Evolutionary conservation across 768 basidiomycete genomes (phyloP).

Genomic region (Cubamyces sp.): DNA sequence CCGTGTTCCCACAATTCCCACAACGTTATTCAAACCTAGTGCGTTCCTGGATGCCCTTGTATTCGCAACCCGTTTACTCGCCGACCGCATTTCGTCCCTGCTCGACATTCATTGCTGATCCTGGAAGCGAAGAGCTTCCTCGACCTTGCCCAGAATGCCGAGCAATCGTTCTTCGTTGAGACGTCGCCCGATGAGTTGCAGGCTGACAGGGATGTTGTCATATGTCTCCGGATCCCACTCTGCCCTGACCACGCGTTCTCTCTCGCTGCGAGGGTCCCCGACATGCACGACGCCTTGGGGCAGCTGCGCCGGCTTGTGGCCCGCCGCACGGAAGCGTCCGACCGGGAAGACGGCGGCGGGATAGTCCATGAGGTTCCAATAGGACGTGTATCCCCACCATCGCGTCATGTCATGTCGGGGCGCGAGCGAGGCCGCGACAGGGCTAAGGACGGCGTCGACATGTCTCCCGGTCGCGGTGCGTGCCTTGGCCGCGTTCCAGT

Average conservation of each 20-base stretch:
- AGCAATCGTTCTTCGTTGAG: slow-evolving; percentile 54
- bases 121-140: slow-evolving; percentile 32
- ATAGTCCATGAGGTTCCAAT: slow-evolving; percentile 58
- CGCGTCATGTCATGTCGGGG: slow-evolving; percentile 50
- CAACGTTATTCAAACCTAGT: neutral
- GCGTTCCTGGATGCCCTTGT: slow-evolving; percentile 1
- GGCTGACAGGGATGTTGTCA: slow-evolving; percentile 46
- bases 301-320: slow-evolving; percentile 25
- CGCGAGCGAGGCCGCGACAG: slow-evolving; percentile 50
- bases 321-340: slow-evolving; percentile 39
- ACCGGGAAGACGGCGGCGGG: slow-evolving; percentile 53
- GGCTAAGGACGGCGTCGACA: slow-evolving; percentile 52
- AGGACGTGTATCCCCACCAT: slow-evolving; percentile 56
- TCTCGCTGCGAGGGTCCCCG: slow-evolving; percentile 37
- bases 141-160: slow-evolving; percentile 47
- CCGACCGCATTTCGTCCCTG: neutral
- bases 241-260: slow-evolving; percentile 39
- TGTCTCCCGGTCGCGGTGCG: slow-evolving; percentile 47
- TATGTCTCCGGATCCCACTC: slow-evolving; percentile 50
- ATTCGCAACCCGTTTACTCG: neutral
- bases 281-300: slow-evolving; percentile 13
- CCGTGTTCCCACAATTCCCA: slow-evolving; percentile 17
- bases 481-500: slow-evolving; percentile 48
- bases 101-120: slow-evolving; percentile 14
- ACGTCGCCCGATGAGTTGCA: slow-evolving; percentile 55